Evolutionary conservation across 305 asterid genomes (phyloP).

Genomic region (Caryopteris hybrid): DNA sequence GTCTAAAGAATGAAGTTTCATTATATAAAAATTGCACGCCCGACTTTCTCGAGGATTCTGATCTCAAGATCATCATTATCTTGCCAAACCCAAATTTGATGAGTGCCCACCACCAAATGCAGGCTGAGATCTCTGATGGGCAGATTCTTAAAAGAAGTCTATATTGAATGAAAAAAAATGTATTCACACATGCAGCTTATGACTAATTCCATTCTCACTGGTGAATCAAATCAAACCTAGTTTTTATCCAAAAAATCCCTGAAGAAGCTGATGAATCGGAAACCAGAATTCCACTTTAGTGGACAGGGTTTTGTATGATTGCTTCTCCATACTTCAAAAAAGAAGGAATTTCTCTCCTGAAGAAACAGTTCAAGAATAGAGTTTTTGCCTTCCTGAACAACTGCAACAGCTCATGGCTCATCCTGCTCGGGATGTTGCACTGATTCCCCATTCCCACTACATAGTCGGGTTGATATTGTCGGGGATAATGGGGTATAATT

Average conservation of each 20-base stretch:
- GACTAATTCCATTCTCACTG: background rate
- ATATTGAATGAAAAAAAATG: background rate
- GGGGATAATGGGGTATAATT: constrained; percentile 65
- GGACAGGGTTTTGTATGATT: background rate
- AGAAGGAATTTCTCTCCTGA: background rate
- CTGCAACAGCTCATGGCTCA: constrained; percentile 31
- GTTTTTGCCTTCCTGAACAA: constrained; percentile 37
- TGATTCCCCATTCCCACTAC: constrained; percentile 48
- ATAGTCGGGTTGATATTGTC: constrained; percentile 52
- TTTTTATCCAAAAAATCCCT: background rate
- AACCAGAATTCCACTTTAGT: background rate
- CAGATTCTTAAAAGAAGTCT: background rate
- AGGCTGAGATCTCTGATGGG: background rate
- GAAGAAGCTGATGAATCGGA: background rate
- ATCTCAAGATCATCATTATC: constrained; percentile 7
- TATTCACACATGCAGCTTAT: background rate
- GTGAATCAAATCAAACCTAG: background rate
- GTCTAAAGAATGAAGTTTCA: background rate
- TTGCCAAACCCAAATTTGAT: background rate
- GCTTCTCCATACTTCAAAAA: background rate
- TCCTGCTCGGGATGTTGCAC: constrained; percentile 40
- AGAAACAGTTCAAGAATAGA: constrained; percentile 11
- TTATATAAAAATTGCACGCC: too few relatives aligned
- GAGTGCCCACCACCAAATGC: background rate
- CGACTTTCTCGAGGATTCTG: constrained; percentile 4